A percentile compares a stretch with the other conserved stretches of the same genome.
Conservation (phyloP, 257 asterid genomes). For the Jaltomata sinuosa region DNA sequence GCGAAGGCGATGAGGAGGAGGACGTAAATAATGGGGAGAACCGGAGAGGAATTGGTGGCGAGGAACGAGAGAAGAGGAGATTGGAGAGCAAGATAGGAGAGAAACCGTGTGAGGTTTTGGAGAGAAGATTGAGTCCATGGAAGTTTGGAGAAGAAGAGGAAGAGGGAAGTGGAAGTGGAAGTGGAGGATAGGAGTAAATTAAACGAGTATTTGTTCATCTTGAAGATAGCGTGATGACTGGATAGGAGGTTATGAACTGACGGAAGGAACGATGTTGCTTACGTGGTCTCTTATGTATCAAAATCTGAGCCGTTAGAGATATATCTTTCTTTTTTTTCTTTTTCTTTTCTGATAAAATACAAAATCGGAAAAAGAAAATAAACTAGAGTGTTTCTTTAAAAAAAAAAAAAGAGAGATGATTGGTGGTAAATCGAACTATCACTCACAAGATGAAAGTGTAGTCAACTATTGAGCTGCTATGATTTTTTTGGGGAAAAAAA, state of each 20-base stretch:
- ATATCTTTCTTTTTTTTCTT: background rate
- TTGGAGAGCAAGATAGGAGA: conserved; percentile 28
- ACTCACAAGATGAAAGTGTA: no score
- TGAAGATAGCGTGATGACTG: conserved; percentile 28
- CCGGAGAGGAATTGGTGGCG: conserved; percentile 38
- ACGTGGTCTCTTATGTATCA: conserved; percentile 8
- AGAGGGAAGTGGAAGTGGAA: background rate
- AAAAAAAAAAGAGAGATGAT: no score
- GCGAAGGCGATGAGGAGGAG: conserved; percentile 18
- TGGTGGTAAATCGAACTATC: no score
- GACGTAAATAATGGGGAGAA: conserved; percentile 39
- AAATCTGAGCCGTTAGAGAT: background rate
- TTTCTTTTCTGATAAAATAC: background rate
- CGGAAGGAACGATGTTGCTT: conserved; percentile 8
- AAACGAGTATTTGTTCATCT: conserved; percentile 4
- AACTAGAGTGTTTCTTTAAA: no score
- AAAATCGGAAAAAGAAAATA: background rate
- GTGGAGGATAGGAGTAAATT: background rate
- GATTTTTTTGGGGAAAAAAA: no score
- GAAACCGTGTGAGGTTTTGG: conserved; percentile 34
- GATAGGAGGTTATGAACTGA: conserved; percentile 20
- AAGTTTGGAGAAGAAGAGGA: background rate
- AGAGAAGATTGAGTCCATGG: conserved; percentile 55
- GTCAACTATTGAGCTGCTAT: no score
- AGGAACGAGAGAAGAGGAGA: conserved; percentile 23